Evolutionary conservation across 768 basidiomycete species (phyloP).

Genomic region (Amanita polypyramis): DNA sequence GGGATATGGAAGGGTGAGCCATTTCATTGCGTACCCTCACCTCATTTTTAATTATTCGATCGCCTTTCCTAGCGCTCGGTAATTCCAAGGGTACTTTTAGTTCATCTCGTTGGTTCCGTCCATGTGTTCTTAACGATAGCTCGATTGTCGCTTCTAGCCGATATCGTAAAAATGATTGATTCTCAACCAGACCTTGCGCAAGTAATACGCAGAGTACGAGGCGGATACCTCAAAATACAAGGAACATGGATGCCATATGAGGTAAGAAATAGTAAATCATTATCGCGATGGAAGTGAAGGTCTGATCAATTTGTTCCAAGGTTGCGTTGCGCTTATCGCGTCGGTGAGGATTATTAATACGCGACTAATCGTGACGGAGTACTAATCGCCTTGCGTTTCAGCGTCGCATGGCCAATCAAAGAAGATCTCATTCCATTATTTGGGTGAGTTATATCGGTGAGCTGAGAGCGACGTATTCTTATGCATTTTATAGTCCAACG

Average conservation of each 20-base stretch:
- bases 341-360: slow-evolving; percentile 33
- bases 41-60: slow-evolving; percentile 8
- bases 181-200: slow-evolving; percentile 81
- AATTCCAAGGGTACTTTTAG: slow-evolving; percentile 66
- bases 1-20: slow-evolving; percentile 83
- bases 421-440: slow-evolving; percentile 82
- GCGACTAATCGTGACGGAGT: slow-evolving; percentile 5
- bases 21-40: neutral
- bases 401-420: slow-evolving; percentile 84
- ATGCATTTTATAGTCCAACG: slow-evolving; percentile 43
- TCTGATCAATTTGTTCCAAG: slow-evolving; percentile 24
- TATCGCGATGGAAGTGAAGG: neutral
- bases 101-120: neutral
- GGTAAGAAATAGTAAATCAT: slow-evolving; percentile 26
- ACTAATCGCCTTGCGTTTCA: slow-evolving; percentile 19
- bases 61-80: slow-evolving; percentile 48
- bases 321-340: slow-evolving; percentile 72
- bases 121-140: slow-evolving; percentile 1
- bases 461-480: neutral
- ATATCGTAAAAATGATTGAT: slow-evolving; percentile 90
- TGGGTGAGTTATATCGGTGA: slow-evolving; percentile 39
- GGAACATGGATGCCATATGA: slow-evolving; percentile 94
- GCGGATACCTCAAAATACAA: slow-evolving; percentile 86
- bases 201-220: slow-evolving; percentile 74
- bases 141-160: slow-evolving; percentile 39